Percentiles rank a stretch among this genome's conserved stretches.
phyloP scores from a whole-genome alignment of 176 grass and related monocot genomes.

The Dendrocalamus sinicus region DNA sequence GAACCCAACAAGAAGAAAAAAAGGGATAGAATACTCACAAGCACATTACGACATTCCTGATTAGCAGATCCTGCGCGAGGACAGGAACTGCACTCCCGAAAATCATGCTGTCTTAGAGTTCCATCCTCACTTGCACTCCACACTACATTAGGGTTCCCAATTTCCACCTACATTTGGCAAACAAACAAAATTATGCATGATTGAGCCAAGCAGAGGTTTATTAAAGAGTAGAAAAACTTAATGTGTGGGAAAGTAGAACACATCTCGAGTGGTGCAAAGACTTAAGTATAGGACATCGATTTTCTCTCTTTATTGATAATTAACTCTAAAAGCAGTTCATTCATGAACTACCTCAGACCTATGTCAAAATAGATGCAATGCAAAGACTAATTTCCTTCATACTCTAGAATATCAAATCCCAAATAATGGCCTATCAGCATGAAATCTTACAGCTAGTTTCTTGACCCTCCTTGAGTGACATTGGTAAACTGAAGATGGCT shows the following conservation, averaged over 20 bases:
- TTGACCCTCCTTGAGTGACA: conserved; percentile 95
- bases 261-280: conserved; percentile 16
- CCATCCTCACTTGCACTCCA: conserved; percentile 99
- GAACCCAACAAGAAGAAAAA: neutral
- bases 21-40: conserved; percentile 58
- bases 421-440: conserved; percentile 29
- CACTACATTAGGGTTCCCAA: conserved; percentile 86
- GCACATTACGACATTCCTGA: conserved; percentile 91
- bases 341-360: conserved; percentile 1
- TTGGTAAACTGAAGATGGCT: conserved; percentile 74
- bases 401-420: conserved; percentile 28
- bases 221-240: neutral
- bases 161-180: conserved; percentile 69
- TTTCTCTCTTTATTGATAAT: neutral
- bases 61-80: conserved; percentile 72
- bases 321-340: conserved; percentile 18
- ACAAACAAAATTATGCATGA: conserved; percentile 38
- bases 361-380: conserved; percentile 35
- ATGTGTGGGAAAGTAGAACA: conserved; percentile 21
- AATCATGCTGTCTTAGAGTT: conserved; percentile 95
- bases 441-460: conserved; percentile 87
- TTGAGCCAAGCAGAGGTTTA: conserved; percentile 31
- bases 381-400: conserved; percentile 9
- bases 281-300: neutral
- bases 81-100: conserved; percentile 82